phyloP scores from a whole-genome alignment of 176 grass and related monocot genomes.

The Musa itinerans region DNA sequence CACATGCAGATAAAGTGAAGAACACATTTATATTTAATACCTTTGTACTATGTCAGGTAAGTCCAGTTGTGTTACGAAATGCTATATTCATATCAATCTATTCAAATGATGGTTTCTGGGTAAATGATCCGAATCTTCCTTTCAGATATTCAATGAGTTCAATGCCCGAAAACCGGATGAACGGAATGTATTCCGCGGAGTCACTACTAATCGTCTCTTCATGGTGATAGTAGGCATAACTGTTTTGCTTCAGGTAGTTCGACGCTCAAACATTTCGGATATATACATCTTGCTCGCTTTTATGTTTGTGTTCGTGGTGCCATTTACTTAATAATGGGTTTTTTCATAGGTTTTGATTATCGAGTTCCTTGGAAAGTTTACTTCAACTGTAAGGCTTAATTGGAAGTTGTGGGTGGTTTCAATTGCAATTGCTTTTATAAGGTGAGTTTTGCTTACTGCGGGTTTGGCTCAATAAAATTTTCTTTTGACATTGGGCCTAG shows the following conservation, averaged over 20 bases:
- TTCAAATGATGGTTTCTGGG: background rate
- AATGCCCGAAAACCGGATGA: slow-evolving; percentile 79
- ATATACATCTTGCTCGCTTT: no score
- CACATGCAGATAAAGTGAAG: slow-evolving; percentile 73
- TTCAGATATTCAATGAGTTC: slow-evolving; percentile 85
- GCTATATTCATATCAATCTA: background rate
- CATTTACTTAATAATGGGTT: no score
- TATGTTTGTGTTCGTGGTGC: no score
- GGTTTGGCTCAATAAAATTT: no score
- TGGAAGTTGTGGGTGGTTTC: slow-evolving; percentile 91
- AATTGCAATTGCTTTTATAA: slow-evolving; percentile 28
- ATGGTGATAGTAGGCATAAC: slow-evolving; percentile 53
- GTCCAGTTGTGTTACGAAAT: slow-evolving; percentile 18
- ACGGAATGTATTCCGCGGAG: slow-evolving; percentile 71
- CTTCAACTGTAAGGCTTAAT: slow-evolving; percentile 51
- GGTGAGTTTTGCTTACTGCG: background rate
- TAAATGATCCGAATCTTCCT: no score
- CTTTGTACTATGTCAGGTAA: slow-evolving; percentile 90
- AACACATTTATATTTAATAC: slow-evolving; percentile 98
- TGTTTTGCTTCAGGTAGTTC: slow-evolving; percentile 63
- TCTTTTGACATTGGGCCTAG: no score
- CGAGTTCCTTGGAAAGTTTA: slow-evolving; percentile 90
- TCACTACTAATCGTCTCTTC: slow-evolving; percentile 62
- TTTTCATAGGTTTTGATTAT: slow-evolving; percentile 56
- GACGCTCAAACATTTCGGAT: background rate